Base-by-base conservation (phyloP, 306 rosid species). In the Quercus engelmannii region DNA sequence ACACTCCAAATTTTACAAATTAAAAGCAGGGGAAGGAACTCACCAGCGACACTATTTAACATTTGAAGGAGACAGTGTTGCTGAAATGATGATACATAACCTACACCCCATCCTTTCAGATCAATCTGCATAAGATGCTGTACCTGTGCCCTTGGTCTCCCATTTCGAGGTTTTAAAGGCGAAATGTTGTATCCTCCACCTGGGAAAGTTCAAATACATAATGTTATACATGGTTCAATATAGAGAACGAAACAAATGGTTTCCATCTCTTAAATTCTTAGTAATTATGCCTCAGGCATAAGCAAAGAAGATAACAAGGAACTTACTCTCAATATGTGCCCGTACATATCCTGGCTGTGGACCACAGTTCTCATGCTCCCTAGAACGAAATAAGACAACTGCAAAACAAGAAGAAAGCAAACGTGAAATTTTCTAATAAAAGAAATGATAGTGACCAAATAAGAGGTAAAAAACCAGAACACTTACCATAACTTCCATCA, bases 41-140 rank as follows among this genome's bases (percentile, higher is more conserved):
- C 78, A 95, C 99, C 99, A 78, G 99, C 97, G 77, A 95, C 98
- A 84, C 98, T 91, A 86, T 95, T 95, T 86, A 95, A 81, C 88
- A 95, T 86, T 86, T 95, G 99, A 70, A 93, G 97, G 65, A 95
- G 94, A 86, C 99, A 95, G 89, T 95, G 92, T 86, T 93, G 99
- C 92, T 93, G 99, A 85, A 93, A 95, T 59, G 97, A 91, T 76
- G 98, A 81, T 12, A 90, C 19, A 78, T 95, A 95, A 81, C 99
- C 97, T 74, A 83, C 98, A 72, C 96, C 99, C 99, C 99, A 95
- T 71, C 99, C 99, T 88, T 95, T 95, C 79, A 95, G 83, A 85
- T 95, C 99, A 85, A 95, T 91, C 91, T 95, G 99, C 88, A 93
- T 93, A 82, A 95, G 97, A 89, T 95, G 98, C 90, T 95, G 99